A percentile compares a stretch with the other conserved stretches of the same genome.
Evolutionary conservation across 2,329 filamentous ascomycete genomes (phyloP).

Genomic region (Chaetomium olivaceum): DNA sequence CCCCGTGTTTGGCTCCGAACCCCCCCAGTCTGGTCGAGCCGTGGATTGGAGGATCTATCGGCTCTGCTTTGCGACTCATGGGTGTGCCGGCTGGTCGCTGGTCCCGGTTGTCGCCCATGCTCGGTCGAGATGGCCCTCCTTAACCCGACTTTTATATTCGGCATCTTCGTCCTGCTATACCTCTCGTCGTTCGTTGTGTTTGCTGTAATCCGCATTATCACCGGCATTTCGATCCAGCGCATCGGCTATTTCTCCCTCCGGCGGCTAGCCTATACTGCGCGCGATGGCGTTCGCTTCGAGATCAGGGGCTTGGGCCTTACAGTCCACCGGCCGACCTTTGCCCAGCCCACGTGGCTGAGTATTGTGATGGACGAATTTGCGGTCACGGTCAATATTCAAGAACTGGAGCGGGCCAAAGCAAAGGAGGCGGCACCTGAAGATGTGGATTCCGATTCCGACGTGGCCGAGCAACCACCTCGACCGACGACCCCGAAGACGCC

Average conservation of each 20-base stretch:
- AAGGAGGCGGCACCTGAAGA: slow-evolving; percentile 32
- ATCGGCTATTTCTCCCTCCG: slow-evolving; percentile 91
- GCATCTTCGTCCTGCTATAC: slow-evolving; percentile 82
- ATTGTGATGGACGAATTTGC: slow-evolving; percentile 83
- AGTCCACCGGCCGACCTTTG: slow-evolving; percentile 91
- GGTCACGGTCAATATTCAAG: slow-evolving; percentile 75
- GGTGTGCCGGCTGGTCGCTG: slow-evolving; percentile 10
- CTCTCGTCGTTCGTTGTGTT: slow-evolving; percentile 91
- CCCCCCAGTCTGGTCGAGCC: slow-evolving; percentile 9
- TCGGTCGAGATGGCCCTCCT: slow-evolving; percentile 60
- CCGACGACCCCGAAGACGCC: slow-evolving; percentile 34
- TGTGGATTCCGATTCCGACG: slow-evolving; percentile 34
- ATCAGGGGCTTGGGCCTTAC: slow-evolving; percentile 85
- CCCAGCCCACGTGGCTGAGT: slow-evolving; percentile 95
- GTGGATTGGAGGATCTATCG: slow-evolving; percentile 10
- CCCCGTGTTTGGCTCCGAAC: slow-evolving; percentile 20
- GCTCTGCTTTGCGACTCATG: slow-evolving; percentile 20
- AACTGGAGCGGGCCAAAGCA: slow-evolving; percentile 56
- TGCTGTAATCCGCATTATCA: slow-evolving; percentile 86
- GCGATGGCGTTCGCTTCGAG: slow-evolving; percentile 85
- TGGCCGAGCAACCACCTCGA: slow-evolving; percentile 22
- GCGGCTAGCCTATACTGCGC: slow-evolving; percentile 84
- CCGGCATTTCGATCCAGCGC: slow-evolving; percentile 92
- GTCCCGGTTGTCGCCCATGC: slow-evolving; percentile 22
- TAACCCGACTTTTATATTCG: slow-evolving; percentile 80